Evolutionary conservation across 2,329 filamentous ascomycete species (phyloP), one percentile per base, ranked within the genome.

Genomic region (Metarhizium robertsii): DNA sequence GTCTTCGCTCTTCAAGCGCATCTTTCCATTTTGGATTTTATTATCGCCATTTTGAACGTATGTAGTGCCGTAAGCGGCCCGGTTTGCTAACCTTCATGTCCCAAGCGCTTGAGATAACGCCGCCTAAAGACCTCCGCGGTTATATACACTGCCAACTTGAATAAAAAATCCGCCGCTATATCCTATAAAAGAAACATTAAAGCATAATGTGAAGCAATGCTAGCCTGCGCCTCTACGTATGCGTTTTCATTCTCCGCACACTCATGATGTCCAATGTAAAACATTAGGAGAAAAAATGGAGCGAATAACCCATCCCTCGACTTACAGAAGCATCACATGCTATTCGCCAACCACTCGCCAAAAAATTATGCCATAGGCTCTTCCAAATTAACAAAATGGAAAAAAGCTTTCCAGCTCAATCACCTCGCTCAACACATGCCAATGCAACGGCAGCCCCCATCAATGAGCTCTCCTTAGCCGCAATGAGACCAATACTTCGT

Each of bases 401-500:
- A 34, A 11, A 34, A 34, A 16, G 6, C 4, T 5, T 16, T 13
- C 14, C n/a, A 20, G 7, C 42, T 59, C 10, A 57, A 25, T 58
- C 38, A n/a, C 51, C 45, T 25, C 50, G 50, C 36, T 70, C 65
- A 18, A 70, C 56, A 36, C 70, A 73, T 18, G 82, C 81, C 49
- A 85, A 76, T 2, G 87, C 85, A 14, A 92, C 86, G 1, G 87
- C 88, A 3, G 88, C 88, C 3, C 88, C 88, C 47, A 87, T 79
- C 54, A 92, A 77, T 1, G 87, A 88, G 63, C 87, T 90, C 70
- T 92, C 88, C 55, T 83, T 77, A 13, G 87, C 86, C 50, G 84
- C 79, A 52, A 88, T 83, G 29, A 92, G 75, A 53, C 80, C 78
- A 25, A 90, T 80, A 45, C 71, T 59, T 62, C 63, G 65, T 50